Evolutionary conservation across 169 alveolate genomes (phyloP).

Genomic region (Plasmodium vivax): DNA sequence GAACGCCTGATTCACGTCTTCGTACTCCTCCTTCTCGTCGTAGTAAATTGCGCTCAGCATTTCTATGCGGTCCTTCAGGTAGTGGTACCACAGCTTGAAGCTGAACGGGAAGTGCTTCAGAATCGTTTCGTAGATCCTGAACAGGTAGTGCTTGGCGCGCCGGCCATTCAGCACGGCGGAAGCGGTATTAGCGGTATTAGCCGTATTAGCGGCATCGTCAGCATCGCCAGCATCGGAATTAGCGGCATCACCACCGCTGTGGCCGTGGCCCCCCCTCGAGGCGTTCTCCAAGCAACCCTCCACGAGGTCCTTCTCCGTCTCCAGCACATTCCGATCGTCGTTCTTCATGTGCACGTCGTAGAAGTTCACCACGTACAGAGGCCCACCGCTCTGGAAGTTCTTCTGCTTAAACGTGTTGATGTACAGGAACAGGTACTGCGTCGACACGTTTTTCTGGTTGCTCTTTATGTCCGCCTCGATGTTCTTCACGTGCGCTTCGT

Average conservation of each 20-base stretch:
- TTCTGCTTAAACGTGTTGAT: conserved; percentile 56
- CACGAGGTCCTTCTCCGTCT: conserved; percentile 10
- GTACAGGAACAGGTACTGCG: conserved; percentile 52
- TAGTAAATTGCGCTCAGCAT: conserved; percentile 31
- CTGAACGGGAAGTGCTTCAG: conserved; percentile 57
- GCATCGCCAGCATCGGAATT: too few species aligned
- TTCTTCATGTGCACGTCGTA: conserved; percentile 54
- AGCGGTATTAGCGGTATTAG: too few species aligned
- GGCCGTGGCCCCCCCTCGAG: not conserved
- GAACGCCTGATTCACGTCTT: conserved; percentile 20
- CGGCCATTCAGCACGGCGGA: not conserved
- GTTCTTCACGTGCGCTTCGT: conserved; percentile 34
- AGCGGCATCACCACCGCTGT: not conserved
- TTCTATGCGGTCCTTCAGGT: conserved; percentile 59
- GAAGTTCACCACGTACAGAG: conserved; percentile 11
- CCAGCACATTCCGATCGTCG: conserved; percentile 2
- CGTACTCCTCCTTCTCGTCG: conserved; percentile 25
- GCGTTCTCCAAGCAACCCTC: conserved; percentile 13
- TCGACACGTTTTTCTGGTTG: conserved; percentile 37
- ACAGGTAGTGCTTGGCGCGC: not conserved
- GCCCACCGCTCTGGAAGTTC: not conserved
- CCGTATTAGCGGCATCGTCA: not conserved
- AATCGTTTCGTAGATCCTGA: conserved; percentile 27
- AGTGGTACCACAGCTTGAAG: conserved; percentile 56
- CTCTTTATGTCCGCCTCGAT: conserved; percentile 40